phyloP scores from a whole-genome alignment of 2,329 filamentous ascomycete genomes.

The Penicillium freii region DNA sequence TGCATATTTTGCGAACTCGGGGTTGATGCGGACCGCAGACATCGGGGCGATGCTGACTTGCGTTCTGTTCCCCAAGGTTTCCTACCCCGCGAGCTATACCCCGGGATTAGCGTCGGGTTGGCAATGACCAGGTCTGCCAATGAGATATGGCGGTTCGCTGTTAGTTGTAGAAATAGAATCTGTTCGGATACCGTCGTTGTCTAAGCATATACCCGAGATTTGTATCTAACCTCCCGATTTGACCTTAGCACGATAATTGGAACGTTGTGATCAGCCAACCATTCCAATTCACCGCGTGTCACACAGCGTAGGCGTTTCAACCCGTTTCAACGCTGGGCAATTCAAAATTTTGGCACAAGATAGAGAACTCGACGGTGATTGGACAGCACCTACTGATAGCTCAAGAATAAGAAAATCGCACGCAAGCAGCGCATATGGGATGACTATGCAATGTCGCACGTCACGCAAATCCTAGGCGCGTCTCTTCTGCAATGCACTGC shows the following conservation, averaged over 20 bases:
- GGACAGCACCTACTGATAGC: background rate
- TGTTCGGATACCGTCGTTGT: background rate
- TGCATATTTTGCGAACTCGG: constrained; percentile 1
- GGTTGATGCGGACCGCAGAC: background rate
- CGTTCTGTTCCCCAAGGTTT: background rate
- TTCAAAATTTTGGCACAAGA: background rate
- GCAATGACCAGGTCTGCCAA: background rate
- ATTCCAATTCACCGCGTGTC: background rate
- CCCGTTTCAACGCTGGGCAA: background rate
- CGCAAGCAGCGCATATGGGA: constrained; percentile 8
- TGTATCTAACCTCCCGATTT: background rate
- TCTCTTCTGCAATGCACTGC: constrained; percentile 14
- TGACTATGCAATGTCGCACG: constrained; percentile 19
- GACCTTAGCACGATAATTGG: background rate
- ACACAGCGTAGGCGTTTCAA: constrained; percentile 4
- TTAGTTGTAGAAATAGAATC: background rate
- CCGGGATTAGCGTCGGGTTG: background rate
- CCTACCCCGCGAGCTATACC: constrained; percentile 9
- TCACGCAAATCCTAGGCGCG: constrained; percentile 11
- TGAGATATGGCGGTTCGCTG: background rate
- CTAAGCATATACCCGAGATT: background rate
- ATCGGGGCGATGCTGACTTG: background rate
- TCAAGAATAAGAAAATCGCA: constrained; percentile 4
- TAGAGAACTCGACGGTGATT: background rate
- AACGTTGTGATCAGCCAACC: background rate